A percentile compares a stretch with the other conserved stretches of the same genome.
phyloP scores from a whole-genome alignment of 2,329 filamentous ascomycete species.

The Herpomyces periplanetae region DNA sequence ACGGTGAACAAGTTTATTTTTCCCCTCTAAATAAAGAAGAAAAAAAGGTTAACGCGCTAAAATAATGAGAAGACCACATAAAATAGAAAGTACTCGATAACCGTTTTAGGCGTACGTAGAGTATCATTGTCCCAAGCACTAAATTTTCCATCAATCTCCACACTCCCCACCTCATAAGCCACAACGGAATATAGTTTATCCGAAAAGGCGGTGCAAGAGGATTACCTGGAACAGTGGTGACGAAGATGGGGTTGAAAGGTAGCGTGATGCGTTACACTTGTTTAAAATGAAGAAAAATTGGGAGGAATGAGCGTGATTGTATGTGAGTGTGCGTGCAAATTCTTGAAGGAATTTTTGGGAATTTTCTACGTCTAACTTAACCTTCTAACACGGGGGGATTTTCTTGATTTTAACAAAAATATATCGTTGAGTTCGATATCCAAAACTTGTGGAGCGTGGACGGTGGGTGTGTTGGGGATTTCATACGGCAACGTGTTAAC shows the following conservation, averaged over 20 bases:
- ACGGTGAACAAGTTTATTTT: no score
- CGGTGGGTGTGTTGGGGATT: conserved; percentile 1
- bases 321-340: neutral
- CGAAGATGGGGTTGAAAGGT: conserved; percentile 1
- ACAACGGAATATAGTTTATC: conserved; percentile 1
- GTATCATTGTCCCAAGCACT: no score
- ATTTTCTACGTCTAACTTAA: no score
- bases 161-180: conserved; percentile 7
- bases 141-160: conserved; percentile 8
- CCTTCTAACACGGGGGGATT: no score
- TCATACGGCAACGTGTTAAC: conserved; percentile 2
- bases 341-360: neutral
- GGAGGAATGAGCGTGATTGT: conserved; percentile 1
- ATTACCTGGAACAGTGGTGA: conserved; percentile 1
- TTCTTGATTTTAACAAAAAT: no score
- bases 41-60: no score
- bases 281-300: conserved; percentile 1
- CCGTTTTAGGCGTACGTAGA: no score
- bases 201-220: neutral
- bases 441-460: conserved; percentile 1
- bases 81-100: no score
- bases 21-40: no score
- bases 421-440: no score
- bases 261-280: conserved; percentile 1
- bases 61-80: no score